These are phyloP conservation scores for Peterozyma toletana DNA, from an alignment of 805 yeast species.

Conservation along the genomic window DNA sequence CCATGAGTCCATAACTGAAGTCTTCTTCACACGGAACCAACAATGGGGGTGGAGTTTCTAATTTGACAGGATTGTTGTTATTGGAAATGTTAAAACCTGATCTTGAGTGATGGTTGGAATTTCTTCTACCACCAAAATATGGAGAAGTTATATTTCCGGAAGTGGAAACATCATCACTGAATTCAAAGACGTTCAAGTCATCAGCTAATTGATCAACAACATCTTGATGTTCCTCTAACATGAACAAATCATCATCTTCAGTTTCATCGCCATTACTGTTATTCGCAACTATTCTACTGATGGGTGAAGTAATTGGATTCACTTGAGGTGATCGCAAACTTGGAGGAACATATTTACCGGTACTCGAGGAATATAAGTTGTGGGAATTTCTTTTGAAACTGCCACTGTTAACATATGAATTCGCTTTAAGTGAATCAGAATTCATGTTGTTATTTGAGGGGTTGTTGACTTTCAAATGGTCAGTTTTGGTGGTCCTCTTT, in stretches of 20 bases:
- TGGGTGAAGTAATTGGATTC: conserved; percentile 13
- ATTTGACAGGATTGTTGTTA: not conserved
- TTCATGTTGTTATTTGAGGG: conserved; percentile 4
- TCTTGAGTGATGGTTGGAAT: not conserved
- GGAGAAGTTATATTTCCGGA: conserved; percentile 3
- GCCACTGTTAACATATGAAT: not conserved
- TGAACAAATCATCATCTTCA: conserved; percentile 28
- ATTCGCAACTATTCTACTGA: conserved; percentile 26
- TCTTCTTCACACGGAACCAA: too few relatives aligned
- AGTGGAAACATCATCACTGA: conserved; percentile 15
- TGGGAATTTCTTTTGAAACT: not conserved
- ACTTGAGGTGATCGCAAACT: conserved; percentile 45
- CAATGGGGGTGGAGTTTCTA: too few relatives aligned
- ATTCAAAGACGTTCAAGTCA: conserved; percentile 5
- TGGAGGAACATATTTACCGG: conserved; percentile 70
- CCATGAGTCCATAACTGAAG: too few relatives aligned
- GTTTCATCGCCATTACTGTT: conserved; percentile 17
- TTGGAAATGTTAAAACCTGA: not conserved
- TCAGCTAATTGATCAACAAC: conserved; percentile 8
- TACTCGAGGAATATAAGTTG: conserved; percentile 17
- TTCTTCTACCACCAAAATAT: not conserved
- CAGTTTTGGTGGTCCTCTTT: conserved; percentile 6
- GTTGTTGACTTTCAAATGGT: too few relatives aligned
- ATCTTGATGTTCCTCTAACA: conserved; percentile 25
- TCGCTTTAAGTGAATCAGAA: conserved; percentile 16